Percentiles rank a stretch among this genome's conserved stretches.
phyloP scores from a whole-genome alignment of 306 rosid genomes.

The Prunus mongolica region DNA sequence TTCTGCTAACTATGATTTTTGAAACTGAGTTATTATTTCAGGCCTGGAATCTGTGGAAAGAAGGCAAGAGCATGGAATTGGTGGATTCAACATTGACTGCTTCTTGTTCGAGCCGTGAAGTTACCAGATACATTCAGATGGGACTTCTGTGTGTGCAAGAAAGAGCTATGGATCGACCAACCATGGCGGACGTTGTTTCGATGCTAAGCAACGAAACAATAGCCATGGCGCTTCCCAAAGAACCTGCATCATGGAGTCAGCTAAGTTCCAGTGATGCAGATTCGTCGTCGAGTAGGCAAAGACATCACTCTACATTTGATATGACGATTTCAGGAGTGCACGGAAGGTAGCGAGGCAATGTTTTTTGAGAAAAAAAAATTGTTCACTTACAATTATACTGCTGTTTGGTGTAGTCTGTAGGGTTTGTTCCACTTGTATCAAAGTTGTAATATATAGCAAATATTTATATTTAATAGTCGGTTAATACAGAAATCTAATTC shows the following conservation, averaged over 20 bases:
- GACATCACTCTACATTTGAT: slow-evolving; percentile 3
- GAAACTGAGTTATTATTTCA: background rate
- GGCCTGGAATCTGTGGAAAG: slow-evolving; percentile 27
- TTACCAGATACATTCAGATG: background rate
- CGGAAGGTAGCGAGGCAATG: background rate
- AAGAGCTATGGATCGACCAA: slow-evolving; percentile 17
- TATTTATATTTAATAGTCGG: background rate
- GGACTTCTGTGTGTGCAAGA: slow-evolving; percentile 23
- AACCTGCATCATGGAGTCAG: slow-evolving; percentile 15
- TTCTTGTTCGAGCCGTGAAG: slow-evolving; percentile 10
- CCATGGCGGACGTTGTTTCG: background rate
- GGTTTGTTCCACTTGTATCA: background rate
- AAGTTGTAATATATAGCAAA: background rate
- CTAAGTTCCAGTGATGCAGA: slow-evolving; percentile 7
- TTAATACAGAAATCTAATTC: background rate
- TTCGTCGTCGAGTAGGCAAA: slow-evolving; percentile 20
- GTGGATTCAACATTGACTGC: background rate
- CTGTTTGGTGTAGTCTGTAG: background rate
- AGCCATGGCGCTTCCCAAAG: slow-evolving; percentile 9
- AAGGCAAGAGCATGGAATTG: slow-evolving; percentile 1
- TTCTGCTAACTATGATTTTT: background rate
- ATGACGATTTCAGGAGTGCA: slow-evolving; percentile 10
- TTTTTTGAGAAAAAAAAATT: too few relatives aligned
- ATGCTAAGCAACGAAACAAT: slow-evolving; percentile 7
- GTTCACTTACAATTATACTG: background rate